A percentile compares a stretch with the other conserved stretches of the same genome.
Conservation (phyloP, 106 monocot genomes). For the Vanilla planifolia region DNA sequence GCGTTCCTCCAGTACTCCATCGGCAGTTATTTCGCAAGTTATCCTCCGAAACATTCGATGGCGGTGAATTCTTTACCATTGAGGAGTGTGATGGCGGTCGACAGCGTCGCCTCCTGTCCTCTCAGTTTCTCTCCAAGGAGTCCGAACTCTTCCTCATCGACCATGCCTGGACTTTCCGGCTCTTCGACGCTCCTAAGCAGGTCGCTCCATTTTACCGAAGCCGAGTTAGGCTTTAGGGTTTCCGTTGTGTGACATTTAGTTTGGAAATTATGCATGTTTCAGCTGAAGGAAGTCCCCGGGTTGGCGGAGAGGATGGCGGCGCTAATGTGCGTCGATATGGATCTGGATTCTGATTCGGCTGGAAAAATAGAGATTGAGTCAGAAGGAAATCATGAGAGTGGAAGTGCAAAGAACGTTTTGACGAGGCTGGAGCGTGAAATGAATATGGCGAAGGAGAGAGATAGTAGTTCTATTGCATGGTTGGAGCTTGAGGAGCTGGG, state of each 20-base stretch:
- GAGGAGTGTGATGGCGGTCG: constrained; percentile 71
- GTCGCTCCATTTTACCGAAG: constrained; percentile 15
- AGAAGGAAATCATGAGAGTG: constrained; percentile 15
- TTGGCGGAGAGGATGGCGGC: constrained; percentile 89
- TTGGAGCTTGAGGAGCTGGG: constrained; percentile 89
- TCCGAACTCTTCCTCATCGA: constrained; percentile 81
- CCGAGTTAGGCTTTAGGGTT: constrained; percentile 6
- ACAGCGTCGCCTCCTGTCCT: constrained; percentile 65
- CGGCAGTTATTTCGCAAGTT: constrained; percentile 67
- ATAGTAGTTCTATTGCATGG: constrained; percentile 47
- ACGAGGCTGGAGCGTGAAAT: constrained; percentile 52
- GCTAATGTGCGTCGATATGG: constrained; percentile 89
- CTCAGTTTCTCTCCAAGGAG: constrained; percentile 45
- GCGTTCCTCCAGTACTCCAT: constrained; percentile 67
- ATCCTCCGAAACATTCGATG: constrained; percentile 75
- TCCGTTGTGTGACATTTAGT: not conserved
- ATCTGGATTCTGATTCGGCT: constrained; percentile 22
- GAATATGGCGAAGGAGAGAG: constrained; percentile 45
- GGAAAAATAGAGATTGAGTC: constrained; percentile 16
- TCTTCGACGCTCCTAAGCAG: constrained; percentile 76
- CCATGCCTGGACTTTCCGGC: constrained; percentile 93
- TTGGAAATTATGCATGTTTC: constrained; percentile 7
- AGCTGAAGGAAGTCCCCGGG: constrained; percentile 74
- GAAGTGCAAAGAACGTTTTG: constrained; percentile 11
- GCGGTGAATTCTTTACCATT: constrained; percentile 71